Evolutionary conservation across 805 yeast genomes (phyloP).

Genomic region (Lachancea quebecensis): DNA sequence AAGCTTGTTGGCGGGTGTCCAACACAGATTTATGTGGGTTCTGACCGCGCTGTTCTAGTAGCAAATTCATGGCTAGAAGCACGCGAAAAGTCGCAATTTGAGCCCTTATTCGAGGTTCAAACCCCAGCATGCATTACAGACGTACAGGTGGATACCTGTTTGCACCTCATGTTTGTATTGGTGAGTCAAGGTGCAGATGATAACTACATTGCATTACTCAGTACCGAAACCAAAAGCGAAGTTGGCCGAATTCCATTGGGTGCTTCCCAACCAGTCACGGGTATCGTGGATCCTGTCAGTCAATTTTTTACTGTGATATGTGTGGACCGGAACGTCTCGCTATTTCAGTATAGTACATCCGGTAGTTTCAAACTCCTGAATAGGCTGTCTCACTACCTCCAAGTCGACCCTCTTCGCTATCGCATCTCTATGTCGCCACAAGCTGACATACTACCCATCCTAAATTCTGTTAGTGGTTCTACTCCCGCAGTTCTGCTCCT

Average conservation of each 20-base stretch:
- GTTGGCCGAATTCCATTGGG: slow-evolving; percentile 14
- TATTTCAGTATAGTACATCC: slow-evolving; percentile 21
- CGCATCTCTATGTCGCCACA: slow-evolving; percentile 32
- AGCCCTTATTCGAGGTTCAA: slow-evolving; percentile 11
- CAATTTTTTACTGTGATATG: slow-evolving; percentile 21
- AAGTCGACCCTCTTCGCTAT: slow-evolving; percentile 27
- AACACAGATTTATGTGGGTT: slow-evolving; percentile 16
- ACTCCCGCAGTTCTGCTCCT: slow-evolving; percentile 23
- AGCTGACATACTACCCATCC: slow-evolving; percentile 24
- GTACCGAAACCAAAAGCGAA: slow-evolving; percentile 8
- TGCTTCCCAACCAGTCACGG: slow-evolving; percentile 22
- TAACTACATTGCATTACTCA: slow-evolving; percentile 17
- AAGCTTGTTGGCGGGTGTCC: background rate
- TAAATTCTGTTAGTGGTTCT: slow-evolving; percentile 24
- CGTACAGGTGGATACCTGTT: slow-evolving; percentile 18
- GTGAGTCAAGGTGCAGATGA: slow-evolving; percentile 12
- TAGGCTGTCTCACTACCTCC: slow-evolving; percentile 23
- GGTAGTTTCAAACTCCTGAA: slow-evolving; percentile 23
- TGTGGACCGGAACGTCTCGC: slow-evolving; percentile 23
- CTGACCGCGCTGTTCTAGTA: slow-evolving; percentile 18
- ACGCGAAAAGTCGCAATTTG: background rate
- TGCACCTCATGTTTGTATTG: slow-evolving; percentile 18
- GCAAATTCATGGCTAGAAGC: slow-evolving; percentile 15
- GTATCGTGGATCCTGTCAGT: slow-evolving; percentile 25
- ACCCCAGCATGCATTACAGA: slow-evolving; percentile 26